Percentiles rank a stretch among this genome's conserved stretches.
phyloP scores from a whole-genome alignment of 2,329 filamentous ascomycete genomes.

The Seiridium unicorne region DNA sequence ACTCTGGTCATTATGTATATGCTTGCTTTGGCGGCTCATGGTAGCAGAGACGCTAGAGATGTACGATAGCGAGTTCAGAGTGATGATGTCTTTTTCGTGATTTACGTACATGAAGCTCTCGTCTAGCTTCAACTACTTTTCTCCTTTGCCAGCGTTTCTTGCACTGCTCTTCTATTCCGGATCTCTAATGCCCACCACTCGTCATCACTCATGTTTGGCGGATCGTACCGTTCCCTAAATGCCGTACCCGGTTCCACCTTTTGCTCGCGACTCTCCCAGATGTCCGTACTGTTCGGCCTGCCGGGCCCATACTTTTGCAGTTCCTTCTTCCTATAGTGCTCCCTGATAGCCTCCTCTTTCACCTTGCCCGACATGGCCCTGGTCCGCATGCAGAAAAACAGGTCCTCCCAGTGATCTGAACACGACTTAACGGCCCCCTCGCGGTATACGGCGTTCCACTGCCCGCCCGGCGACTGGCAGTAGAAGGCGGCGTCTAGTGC shows the following conservation, averaged over 20 bases:
- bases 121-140: background rate
- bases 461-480: constrained; percentile 87
- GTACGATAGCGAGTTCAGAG: background rate
- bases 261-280: constrained; percentile 76
- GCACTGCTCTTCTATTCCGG: constrained; percentile 18
- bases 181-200: constrained; percentile 39
- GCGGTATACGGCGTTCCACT: constrained; percentile 90
- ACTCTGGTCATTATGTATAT: no score
- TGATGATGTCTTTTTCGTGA: background rate
- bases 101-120: background rate
- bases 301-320: constrained; percentile 62
- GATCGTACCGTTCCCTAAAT: constrained; percentile 41
- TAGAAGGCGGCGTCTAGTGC: constrained; percentile 94
- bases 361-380: constrained; percentile 59
- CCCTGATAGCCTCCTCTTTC: constrained; percentile 61
- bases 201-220: constrained; percentile 37
- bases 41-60: background rate
- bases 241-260: constrained; percentile 50
- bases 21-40: no score
- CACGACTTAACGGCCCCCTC: constrained; percentile 76
- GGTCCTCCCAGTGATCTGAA: constrained; percentile 85
- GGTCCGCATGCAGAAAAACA: constrained; percentile 96
- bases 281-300: constrained; percentile 76
- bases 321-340: constrained; percentile 67
- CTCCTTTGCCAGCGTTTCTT: constrained; percentile 16